Evolutionary conservation across 2,329 filamentous ascomycete species (phyloP).

Genomic region (Cladophialophora carrionii): DNA sequence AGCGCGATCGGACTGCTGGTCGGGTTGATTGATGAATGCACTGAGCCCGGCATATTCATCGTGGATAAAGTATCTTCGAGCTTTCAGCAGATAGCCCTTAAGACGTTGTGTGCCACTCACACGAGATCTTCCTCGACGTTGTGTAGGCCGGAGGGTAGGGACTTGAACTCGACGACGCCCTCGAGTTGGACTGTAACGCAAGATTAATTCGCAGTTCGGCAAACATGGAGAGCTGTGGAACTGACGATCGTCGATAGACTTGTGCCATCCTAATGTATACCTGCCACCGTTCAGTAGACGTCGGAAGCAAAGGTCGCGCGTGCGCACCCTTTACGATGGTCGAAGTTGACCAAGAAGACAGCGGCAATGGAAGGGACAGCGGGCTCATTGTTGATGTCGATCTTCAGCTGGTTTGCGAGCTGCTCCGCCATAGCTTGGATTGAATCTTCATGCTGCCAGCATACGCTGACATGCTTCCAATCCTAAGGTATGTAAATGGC

Average conservation of each 20-base stretch:
- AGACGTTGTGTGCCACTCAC: slow-evolving; percentile 42
- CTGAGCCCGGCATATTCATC: slow-evolving; percentile 82
- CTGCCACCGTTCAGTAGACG: slow-evolving; percentile 45
- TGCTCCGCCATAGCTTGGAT: slow-evolving; percentile 17
- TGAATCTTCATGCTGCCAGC: slow-evolving; percentile 6
- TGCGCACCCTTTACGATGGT: slow-evolving; percentile 81
- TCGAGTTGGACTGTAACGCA: slow-evolving; percentile 63
- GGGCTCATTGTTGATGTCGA: slow-evolving; percentile 29
- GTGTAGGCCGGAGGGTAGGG: slow-evolving; percentile 88
- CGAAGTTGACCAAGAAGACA: slow-evolving; percentile 87
- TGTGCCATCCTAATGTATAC: slow-evolving; percentile 87
- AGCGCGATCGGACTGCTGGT: slow-evolving; percentile 77
- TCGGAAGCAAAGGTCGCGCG: slow-evolving; percentile 9
- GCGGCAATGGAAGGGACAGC: slow-evolving; percentile 63
- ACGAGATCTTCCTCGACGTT: slow-evolving; percentile 82
- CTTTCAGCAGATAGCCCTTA: slow-evolving; percentile 3
- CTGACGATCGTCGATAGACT: slow-evolving; percentile 64
- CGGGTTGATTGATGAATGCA: slow-evolving; percentile 84
- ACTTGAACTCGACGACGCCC: slow-evolving; percentile 93
- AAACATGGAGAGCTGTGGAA: not conserved
- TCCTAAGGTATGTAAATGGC: not conserved
- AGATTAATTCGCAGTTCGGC: slow-evolving; percentile 23
- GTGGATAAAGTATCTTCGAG: slow-evolving; percentile 85
- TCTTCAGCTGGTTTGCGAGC: slow-evolving; percentile 14
- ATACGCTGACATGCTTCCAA: slow-evolving; percentile 7